Percentiles rank a stretch among this genome's conserved stretches.
These are phyloP conservation scores for Carnegiea gigantea DNA, from an alignment of 179 eudicot species.

Conservation along the genomic window DNA sequence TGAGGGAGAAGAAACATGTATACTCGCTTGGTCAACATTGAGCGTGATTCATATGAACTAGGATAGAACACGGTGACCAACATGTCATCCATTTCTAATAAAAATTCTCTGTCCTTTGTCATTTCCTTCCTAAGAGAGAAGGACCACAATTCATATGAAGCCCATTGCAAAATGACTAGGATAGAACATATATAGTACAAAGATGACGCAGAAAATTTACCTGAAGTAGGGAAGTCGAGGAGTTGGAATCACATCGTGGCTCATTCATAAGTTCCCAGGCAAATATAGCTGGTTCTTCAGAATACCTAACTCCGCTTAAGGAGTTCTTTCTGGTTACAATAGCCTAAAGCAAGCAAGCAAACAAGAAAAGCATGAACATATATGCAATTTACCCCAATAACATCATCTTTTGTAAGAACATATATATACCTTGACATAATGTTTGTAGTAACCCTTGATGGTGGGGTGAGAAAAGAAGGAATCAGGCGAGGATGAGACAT, in stretches of 20 bases:
- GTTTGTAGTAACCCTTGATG: conserved; percentile 47
- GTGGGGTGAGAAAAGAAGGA: conserved; percentile 44
- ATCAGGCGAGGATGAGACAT: conserved; percentile 44
- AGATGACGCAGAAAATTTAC: conserved; percentile 22
- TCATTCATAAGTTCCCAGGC: conserved; percentile 73
- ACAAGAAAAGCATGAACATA: background rate
- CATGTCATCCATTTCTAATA: too few relatives aligned
- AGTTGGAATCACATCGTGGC: conserved; percentile 53
- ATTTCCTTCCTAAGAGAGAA: too few relatives aligned
- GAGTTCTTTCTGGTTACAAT: conserved; percentile 55
- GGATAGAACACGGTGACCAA: too few relatives aligned
- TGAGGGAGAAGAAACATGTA: too few relatives aligned
- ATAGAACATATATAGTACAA: background rate
- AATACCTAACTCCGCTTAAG: conserved; percentile 47
- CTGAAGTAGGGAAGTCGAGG: conserved; percentile 49
- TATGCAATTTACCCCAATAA: too few relatives aligned
- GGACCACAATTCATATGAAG: too few relatives aligned
- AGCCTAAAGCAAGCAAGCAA: conserved; percentile 32
- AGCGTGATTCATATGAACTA: too few relatives aligned
- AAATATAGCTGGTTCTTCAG: conserved; percentile 62
- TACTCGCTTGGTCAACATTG: too few relatives aligned
- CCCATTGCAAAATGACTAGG: too few relatives aligned
- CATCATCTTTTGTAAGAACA: too few relatives aligned
- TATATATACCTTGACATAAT: conserved; percentile 39
- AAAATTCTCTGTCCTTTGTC: too few relatives aligned